phyloP scores from a whole-genome alignment of 345 rosid genomes.

The Tarenaya hassleriana region DNA sequence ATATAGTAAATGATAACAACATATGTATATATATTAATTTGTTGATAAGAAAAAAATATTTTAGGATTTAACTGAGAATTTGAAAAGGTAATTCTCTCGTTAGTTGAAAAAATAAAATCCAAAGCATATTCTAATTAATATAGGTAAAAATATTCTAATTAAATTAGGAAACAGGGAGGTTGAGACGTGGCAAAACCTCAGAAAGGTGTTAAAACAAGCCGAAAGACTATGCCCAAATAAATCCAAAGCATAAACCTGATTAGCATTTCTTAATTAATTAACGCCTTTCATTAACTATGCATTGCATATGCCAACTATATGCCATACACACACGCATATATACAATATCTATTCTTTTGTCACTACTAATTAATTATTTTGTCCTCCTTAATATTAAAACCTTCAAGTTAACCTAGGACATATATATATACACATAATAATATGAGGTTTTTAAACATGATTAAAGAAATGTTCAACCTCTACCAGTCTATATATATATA shows the following conservation, averaged over 20 bases:
- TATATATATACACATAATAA: too few relatives aligned
- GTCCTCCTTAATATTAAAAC: neutral
- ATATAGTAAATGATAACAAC: too few relatives aligned
- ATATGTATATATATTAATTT: too few relatives aligned
- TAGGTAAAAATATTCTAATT: neutral
- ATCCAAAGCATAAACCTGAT: conserved; percentile 24
- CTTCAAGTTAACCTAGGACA: too few relatives aligned
- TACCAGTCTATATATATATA: too few relatives aligned
- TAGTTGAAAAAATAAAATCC: too few relatives aligned
- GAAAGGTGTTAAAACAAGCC: conserved; percentile 16
- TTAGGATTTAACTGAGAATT: too few relatives aligned
- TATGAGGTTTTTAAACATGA: neutral
- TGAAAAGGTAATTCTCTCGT: too few relatives aligned
- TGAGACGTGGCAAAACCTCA: conserved; percentile 15
- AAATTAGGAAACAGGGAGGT: neutral
- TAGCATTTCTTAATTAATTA: conserved; percentile 15
- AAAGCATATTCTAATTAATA: neutral
- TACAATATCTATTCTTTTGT: conserved; percentile 14
- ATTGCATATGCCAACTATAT: conserved; percentile 26
- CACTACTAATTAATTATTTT: neutral
- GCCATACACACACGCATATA: conserved; percentile 1
- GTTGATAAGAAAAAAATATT: too few relatives aligned
- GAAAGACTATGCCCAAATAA: conserved; percentile 26
- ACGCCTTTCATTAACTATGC: conserved; percentile 20
- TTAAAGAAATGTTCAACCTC: too few relatives aligned